Evolutionary conservation across 2,329 filamentous ascomycete genomes (phyloP).

Genomic region (Thielaviopsis musarum): DNA sequence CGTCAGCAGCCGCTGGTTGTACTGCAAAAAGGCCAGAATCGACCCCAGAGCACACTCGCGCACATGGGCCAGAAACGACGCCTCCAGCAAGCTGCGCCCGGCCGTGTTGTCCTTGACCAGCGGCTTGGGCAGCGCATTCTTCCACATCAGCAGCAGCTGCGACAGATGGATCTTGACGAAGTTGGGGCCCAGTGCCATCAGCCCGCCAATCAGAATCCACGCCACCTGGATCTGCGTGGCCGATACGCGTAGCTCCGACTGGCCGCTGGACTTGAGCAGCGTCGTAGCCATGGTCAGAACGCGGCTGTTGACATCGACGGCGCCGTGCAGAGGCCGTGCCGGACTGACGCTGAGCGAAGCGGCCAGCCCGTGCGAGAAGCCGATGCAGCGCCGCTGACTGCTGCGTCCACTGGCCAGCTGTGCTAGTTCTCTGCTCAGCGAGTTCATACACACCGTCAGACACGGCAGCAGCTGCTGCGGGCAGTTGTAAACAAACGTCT

Average conservation of each 20-base stretch:
- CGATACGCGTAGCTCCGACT: conserved; percentile 77
- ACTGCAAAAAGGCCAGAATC: conserved; percentile 81
- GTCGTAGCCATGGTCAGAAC: conserved; percentile 84
- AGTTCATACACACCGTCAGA: conserved; percentile 93
- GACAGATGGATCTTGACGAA: conserved; percentile 98
- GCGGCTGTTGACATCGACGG: conserved; percentile 84
- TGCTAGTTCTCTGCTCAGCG: conserved; percentile 69
- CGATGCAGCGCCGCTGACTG: conserved; percentile 68
- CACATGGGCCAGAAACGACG: conserved; percentile 86
- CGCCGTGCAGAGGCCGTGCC: conserved; percentile 77
- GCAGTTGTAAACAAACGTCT: conserved; percentile 74
- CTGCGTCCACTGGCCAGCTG: conserved; percentile 59
- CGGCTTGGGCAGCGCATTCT: conserved; percentile 89
- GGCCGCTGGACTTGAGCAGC: conserved; percentile 78
- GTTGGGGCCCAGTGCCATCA: conserved; percentile 93
- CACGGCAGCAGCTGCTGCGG: conserved; percentile 83
- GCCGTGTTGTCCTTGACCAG: conserved; percentile 82
- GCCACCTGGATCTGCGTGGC: conserved; percentile 94
- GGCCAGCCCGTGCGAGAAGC: conserved; percentile 81
- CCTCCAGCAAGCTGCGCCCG: conserved; percentile 68
- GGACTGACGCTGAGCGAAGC: conserved; percentile 82
- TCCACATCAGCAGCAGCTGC: conserved; percentile 86
- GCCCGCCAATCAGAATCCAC: conserved; percentile 88
- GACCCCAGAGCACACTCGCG: conserved; percentile 86
- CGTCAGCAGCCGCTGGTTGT: conserved; percentile 80